These are phyloP conservation scores for Ehretia macrophylla DNA, from an alignment of 257 asterid species.

Conservation along the genomic window DNA sequence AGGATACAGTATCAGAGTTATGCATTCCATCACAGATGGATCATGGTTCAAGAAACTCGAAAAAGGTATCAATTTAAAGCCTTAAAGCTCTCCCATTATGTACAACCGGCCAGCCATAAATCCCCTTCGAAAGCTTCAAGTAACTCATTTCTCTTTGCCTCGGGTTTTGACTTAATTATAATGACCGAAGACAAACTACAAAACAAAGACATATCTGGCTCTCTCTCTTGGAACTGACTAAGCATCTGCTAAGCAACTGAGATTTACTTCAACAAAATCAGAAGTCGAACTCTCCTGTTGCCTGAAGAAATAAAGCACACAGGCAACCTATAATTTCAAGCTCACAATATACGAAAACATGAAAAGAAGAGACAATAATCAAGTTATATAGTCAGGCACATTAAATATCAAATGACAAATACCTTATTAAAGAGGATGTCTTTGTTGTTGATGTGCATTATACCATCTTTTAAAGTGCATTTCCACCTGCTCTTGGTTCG, in stretches of 20 bases:
- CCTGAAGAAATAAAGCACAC: slow-evolving; percentile 33
- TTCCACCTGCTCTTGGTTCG: slow-evolving; percentile 99
- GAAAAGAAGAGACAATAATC: not conserved
- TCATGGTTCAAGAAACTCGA: slow-evolving; percentile 2
- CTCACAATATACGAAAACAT: not conserved
- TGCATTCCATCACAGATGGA: slow-evolving; percentile 12
- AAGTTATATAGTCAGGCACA: not conserved
- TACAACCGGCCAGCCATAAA: slow-evolving; percentile 37
- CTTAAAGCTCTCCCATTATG: slow-evolving; percentile 26
- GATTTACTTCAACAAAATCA: slow-evolving; percentile 31
- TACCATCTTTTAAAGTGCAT: slow-evolving; percentile 88
- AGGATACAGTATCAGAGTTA: slow-evolving; percentile 3
- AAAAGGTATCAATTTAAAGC: slow-evolving; percentile 1
- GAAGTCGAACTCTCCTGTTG: slow-evolving; percentile 84
- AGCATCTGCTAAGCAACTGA: not conserved
- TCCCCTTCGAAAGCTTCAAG: slow-evolving; percentile 21
- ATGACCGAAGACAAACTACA: slow-evolving; percentile 21
- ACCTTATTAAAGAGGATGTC: slow-evolving; percentile 78
- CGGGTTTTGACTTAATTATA: slow-evolving; percentile 22
- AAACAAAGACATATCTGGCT: slow-evolving; percentile 19
- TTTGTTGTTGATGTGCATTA: slow-evolving; percentile 92
- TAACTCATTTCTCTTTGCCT: slow-evolving; percentile 19
- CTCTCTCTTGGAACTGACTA: not conserved
- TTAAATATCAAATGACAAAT: not conserved
- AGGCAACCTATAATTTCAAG: not conserved